Evolutionary conservation across 2,329 filamentous ascomycete genomes (phyloP), one percentile per base, ranked within the genome.

Genomic region (Blastomyces percursus): DNA sequence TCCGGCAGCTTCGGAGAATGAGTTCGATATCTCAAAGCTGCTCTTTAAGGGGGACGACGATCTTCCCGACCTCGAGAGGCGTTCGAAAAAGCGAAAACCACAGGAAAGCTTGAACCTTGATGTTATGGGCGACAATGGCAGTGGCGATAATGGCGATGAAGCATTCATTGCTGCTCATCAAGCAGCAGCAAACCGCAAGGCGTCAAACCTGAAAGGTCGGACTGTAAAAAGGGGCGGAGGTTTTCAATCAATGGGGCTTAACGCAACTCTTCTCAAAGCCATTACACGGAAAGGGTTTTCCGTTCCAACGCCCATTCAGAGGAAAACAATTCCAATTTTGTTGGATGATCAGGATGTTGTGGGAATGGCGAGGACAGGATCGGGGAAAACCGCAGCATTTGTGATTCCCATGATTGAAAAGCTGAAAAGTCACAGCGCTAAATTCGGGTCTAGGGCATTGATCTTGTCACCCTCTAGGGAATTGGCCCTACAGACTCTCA

Each of bases 321-420:
- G 94, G 68, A 97, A 97, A 77, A 90, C 94, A 1, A 96, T 99
- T 57, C 95, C 94, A 3, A 80, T 97, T 62, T 86, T 99, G 62
- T 81, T 97, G 69, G 89, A 95, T 65, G 85, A 88, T 61, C 90
- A 91, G 76, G 94, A 99, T 81, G 90, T 97, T n/a, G 93, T 99
- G 30, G 95, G 92, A 67, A 99, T 99, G 94, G 94, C 94, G 8
- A 84, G 95, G 67, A 99, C 95, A n/a, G 94, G 94, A 73, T 97
- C 92, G 24, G 94, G 94, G 79, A 99, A 99, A 80, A 99, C 95
- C 0, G 94, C 92, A 0, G 94, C 94, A 27, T 99, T 99, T 75
- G 91, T 97, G 32, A 95, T 99, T 67, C 94, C 94, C 52, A 96
- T 99, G 93, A 91, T 99, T 65, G 91, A 99, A 78, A 89, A 88